These are phyloP conservation scores for Cucumis cinereus DNA, from an alignment of 306 rosid species.

Conservation along the genomic window DNA sequence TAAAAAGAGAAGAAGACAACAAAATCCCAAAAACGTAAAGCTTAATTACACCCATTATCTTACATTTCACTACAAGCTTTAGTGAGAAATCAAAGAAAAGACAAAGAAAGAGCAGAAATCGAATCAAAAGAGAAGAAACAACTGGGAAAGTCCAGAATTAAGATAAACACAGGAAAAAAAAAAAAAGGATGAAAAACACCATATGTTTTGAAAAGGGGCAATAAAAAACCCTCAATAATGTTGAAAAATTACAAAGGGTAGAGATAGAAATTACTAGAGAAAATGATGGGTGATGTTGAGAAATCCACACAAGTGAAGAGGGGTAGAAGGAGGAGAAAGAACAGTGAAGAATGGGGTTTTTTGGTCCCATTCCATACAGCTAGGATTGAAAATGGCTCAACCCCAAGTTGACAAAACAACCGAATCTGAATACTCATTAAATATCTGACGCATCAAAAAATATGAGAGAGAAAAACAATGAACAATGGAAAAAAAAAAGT, in stretches of 20 bases:
- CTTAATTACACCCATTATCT: not conserved
- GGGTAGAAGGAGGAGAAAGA: not conserved
- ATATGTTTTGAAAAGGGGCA: not conserved
- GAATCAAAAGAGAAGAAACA: not conserved
- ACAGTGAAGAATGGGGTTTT: slow-evolving; percentile 37
- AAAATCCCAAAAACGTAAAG: not conserved
- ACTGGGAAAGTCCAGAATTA: slow-evolving; percentile 17
- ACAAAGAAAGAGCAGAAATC: not conserved
- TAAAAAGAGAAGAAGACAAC: not conserved
- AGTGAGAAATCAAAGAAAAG: slow-evolving; percentile 3
- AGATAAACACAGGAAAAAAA: slow-evolving; percentile 4
- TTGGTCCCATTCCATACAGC: slow-evolving; percentile 88
- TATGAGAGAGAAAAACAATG: slow-evolving; percentile 21
- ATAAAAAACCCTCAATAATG: slow-evolving; percentile 18
- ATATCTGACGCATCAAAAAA: slow-evolving; percentile 37
- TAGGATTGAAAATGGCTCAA: slow-evolving; percentile 50
- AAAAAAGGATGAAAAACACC: not conserved
- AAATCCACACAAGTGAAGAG: slow-evolving; percentile 24
- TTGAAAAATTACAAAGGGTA: slow-evolving; percentile 31
- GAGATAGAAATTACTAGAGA: slow-evolving; percentile 37
- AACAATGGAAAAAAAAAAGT: not conserved
- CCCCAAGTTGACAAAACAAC: slow-evolving; percentile 57
- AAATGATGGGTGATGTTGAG: slow-evolving; percentile 59
- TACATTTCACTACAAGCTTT: slow-evolving; percentile 10
- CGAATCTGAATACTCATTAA: slow-evolving; percentile 50